These are phyloP conservation scores for Xylariaceae sp. DNA, from an alignment of 2,329 filamentous ascomycete species.

Conservation along the genomic window DNA sequence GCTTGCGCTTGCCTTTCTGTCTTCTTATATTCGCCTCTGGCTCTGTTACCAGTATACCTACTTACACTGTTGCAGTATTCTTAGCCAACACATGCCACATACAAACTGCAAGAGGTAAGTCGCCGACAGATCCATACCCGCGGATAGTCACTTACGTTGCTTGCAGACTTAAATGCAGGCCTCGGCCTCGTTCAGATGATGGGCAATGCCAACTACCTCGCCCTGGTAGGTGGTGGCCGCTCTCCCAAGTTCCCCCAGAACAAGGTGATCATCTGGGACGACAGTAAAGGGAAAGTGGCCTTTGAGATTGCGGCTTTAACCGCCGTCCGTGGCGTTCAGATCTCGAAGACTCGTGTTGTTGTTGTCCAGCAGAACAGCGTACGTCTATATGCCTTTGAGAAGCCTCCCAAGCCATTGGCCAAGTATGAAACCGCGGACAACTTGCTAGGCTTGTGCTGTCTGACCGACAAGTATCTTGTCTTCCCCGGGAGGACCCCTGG, in stretches of 20 bases:
- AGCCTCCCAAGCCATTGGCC: conserved; percentile 64
- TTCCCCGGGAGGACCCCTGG: conserved; percentile 85
- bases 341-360: conserved; percentile 72
- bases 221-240: conserved; percentile 81
- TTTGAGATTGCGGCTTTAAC: conserved; percentile 79
- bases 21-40: neutral
- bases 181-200: conserved; percentile 84
- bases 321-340: conserved; percentile 71
- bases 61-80: conserved; percentile 54
- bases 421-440: conserved; percentile 87
- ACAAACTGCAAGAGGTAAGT: conserved; percentile 49
- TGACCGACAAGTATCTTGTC: conserved; percentile 68
- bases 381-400: conserved; percentile 74
- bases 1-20: neutral
- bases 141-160: neutral
- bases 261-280: conserved; percentile 94
- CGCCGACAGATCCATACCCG: neutral
- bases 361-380: conserved; percentile 79
- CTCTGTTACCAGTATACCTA: conserved; percentile 6
- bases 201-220: conserved; percentile 79
- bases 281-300: conserved; percentile 66
- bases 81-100: conserved; percentile 68
- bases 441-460: conserved; percentile 70
- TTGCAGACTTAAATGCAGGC: conserved; percentile 64
- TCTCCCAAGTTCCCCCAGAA: conserved; percentile 82